A percentile compares a stretch with the other conserved stretches of the same genome.
Evolutionary conservation across 768 basidiomycete genomes (phyloP).

Genomic region (Tulasnella sp.): DNA sequence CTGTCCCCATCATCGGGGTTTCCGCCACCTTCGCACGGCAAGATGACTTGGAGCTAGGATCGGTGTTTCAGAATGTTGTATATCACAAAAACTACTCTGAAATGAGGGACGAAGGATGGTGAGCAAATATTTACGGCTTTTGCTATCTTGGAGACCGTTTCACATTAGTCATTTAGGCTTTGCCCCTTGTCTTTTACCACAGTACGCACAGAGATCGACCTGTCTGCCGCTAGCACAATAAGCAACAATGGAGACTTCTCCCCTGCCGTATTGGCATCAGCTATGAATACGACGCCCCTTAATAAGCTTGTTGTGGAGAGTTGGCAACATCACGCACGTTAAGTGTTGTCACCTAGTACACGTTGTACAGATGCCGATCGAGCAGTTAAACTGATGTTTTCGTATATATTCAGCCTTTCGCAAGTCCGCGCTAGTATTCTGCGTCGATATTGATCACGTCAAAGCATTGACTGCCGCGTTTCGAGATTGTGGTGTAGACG

Average conservation of each 20-base stretch:
- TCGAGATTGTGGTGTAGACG: conserved; percentile 72
- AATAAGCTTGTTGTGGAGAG: conserved; percentile 74
- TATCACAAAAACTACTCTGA: conserved; percentile 59
- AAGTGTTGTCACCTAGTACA: too few species aligned
- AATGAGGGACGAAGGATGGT: too few species aligned
- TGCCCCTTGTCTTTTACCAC: conserved; percentile 83
- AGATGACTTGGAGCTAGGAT: conserved; percentile 82
- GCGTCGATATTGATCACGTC: conserved; percentile 80
- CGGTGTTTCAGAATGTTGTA: conserved; percentile 86
- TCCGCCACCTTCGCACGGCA: conserved; percentile 93
- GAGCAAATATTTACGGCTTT: too few species aligned
- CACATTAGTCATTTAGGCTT: conserved; percentile 49
- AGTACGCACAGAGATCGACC: conserved; percentile 64
- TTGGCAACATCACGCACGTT: conserved; percentile 45
- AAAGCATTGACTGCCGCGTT: conserved; percentile 68
- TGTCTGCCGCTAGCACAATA: conserved; percentile 57
- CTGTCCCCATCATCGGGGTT: conserved; percentile 67
- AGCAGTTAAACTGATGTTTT: too few species aligned
- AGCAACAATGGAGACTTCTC: conserved; percentile 72
- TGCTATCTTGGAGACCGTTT: too few species aligned
- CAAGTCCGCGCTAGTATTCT: conserved; percentile 89
- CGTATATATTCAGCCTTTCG: conserved; percentile 39
- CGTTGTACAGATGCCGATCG: conserved; percentile 51
- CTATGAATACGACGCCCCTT: conserved; percentile 62
- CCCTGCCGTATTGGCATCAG: conserved; percentile 62